These are phyloP conservation scores for Emmonsia crescens DNA, from an alignment of 2,329 filamentous ascomycete genomes.

Conservation along the genomic window DNA sequence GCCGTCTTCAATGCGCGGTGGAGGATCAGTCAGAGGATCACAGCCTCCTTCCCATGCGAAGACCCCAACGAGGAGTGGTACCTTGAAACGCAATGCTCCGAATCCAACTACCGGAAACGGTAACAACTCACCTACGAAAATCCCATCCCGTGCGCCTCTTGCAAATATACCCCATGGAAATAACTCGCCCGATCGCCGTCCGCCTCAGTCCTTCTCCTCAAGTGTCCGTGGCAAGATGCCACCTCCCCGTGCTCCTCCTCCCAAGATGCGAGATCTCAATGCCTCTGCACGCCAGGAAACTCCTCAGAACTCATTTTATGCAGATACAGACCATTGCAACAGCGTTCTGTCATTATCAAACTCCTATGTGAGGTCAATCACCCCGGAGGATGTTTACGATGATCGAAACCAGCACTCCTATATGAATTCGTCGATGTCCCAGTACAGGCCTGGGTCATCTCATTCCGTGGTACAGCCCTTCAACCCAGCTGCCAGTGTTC, in stretches of 20 bases:
- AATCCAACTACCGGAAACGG: conserved; percentile 1
- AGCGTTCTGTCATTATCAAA: conserved; percentile 31
- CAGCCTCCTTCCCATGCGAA: conserved; percentile 36
- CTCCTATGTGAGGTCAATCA: conserved; percentile 46
- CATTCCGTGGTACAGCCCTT: conserved; percentile 35
- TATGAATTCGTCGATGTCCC: conserved; percentile 34
- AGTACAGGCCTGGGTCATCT: conserved; percentile 28
- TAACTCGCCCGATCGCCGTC: conserved; percentile 70
- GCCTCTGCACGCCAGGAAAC: conserved; percentile 39
- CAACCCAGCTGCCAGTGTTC: conserved; percentile 26
- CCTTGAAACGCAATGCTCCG: conserved; percentile 29
- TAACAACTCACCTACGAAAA: conserved; percentile 38
- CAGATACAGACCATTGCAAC: conserved; percentile 39
- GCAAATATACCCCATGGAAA: conserved; percentile 41
- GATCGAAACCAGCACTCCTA: conserved; percentile 45
- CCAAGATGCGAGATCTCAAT: conserved; percentile 82
- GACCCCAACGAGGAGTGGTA: conserved; percentile 34
- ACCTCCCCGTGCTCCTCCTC: conserved; percentile 59
- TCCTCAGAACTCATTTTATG: conserved; percentile 16
- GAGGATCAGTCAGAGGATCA: conserved; percentile 29
- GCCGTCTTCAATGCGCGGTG: conserved; percentile 23
- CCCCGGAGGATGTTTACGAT: conserved; percentile 78
- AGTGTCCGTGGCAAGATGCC: conserved; percentile 41
- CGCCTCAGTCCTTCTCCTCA: conserved; percentile 29
- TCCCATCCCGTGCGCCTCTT: conserved; percentile 37